Conservation (phyloP, 371 early-diverging fungal genomes). For the Umbelopsis sp. region DNA sequence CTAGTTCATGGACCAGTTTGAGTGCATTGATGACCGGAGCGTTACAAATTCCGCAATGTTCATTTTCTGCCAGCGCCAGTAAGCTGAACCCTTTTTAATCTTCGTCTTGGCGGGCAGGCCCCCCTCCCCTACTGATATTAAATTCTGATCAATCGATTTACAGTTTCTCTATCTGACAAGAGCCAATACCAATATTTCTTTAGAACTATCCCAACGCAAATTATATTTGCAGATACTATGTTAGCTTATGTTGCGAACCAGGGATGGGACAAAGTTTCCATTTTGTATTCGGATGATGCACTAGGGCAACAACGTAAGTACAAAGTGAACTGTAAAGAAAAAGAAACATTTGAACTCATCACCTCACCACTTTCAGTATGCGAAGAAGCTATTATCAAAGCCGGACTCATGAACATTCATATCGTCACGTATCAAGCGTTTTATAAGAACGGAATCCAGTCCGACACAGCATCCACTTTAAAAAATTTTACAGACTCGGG, state of each 20-base stretch:
- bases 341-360: no score
- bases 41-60: constrained; percentile 57
- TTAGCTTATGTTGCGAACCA: constrained; percentile 41
- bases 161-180: constrained; percentile 50
- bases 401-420: constrained; percentile 36
- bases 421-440: constrained; percentile 41
- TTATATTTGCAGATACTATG: constrained; percentile 51
- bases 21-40: constrained; percentile 60
- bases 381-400: constrained; percentile 45
- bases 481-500: constrained; percentile 39
- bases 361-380: constrained; percentile 27
- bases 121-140: not conserved
- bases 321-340: no score
- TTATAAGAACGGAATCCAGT: constrained; percentile 22
- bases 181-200: constrained; percentile 53
- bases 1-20: constrained; percentile 55
- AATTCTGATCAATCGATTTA: not conserved
- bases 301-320: constrained; percentile 55
- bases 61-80: constrained; percentile 54
- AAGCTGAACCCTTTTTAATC: constrained; percentile 8
- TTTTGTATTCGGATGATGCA: constrained; percentile 50
- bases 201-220: constrained; percentile 56
- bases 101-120: not conserved
- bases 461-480: constrained; percentile 29
- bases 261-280: constrained; percentile 53